A percentile compares a stretch with the other conserved stretches of the same genome.
phyloP scores from a whole-genome alignment of 2,329 filamentous ascomycete species.

The Aspergillus sp. region DNA sequence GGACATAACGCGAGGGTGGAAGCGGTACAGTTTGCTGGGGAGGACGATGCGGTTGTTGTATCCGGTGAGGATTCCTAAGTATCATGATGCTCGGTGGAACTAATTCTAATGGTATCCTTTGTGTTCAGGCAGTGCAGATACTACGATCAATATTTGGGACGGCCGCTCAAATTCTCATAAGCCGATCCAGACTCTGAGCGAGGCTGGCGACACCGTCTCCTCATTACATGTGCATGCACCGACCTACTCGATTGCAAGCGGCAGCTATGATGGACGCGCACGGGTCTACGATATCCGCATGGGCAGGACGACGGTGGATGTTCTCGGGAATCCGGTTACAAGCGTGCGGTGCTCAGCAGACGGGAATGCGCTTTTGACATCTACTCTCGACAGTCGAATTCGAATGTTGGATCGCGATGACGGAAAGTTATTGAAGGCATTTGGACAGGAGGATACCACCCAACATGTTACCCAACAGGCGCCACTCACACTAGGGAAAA shows the following conservation, averaged over 20 bases:
- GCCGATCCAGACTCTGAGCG: constrained; percentile 43
- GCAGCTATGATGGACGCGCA: constrained; percentile 81
- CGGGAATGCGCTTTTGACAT: constrained; percentile 71
- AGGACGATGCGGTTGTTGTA: constrained; percentile 70
- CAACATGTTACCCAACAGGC: too few relatives aligned
- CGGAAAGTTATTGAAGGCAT: constrained; percentile 72
- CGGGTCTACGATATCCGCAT: constrained; percentile 79
- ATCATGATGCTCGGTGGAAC: too few relatives aligned
- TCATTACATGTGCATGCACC: constrained; percentile 39
- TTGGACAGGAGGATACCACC: constrained; percentile 48
- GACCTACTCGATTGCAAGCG: constrained; percentile 60
- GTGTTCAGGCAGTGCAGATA: constrained; percentile 41
- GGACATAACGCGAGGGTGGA: constrained; percentile 76
- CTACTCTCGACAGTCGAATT: constrained; percentile 72
- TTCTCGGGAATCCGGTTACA: constrained; percentile 68
- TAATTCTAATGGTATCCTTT: not conserved
- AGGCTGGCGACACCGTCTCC: constrained; percentile 44
- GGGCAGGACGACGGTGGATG: constrained; percentile 69
- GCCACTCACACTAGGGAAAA: not conserved
- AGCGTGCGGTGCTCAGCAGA: constrained; percentile 70
- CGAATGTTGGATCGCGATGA: constrained; percentile 76
- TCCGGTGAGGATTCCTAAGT: constrained; percentile 45
- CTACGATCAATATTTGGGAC: constrained; percentile 45
- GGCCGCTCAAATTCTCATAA: constrained; percentile 41
- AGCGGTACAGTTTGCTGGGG: constrained; percentile 74